These are phyloP conservation scores for Cryptosporidium felis DNA, from an alignment of 169 alveolate species.

Conservation along the genomic window DNA sequence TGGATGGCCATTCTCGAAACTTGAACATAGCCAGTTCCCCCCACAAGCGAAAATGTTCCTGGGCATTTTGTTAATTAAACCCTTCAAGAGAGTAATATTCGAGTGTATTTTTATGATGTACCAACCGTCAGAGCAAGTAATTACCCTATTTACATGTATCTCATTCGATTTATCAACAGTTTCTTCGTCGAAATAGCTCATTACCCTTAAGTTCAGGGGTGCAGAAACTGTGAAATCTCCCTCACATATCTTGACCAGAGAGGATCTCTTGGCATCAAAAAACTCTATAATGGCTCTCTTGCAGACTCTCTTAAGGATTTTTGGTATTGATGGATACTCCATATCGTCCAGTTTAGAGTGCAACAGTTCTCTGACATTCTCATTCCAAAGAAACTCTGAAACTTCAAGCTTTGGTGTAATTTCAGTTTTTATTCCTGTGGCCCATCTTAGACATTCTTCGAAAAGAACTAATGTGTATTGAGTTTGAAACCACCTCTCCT, in stretches of 20 bases:
- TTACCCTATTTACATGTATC: background rate
- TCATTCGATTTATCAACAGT: background rate
- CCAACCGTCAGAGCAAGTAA: constrained; percentile 62
- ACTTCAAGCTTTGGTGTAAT: background rate
- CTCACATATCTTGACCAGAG: constrained; percentile 59
- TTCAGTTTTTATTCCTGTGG: background rate
- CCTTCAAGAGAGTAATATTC: background rate
- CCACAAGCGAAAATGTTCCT: constrained; percentile 56
- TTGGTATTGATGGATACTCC: constrained; percentile 42
- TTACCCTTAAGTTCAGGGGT: constrained; percentile 28
- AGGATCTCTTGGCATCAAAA: constrained; percentile 65
- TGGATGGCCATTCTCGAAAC: constrained; percentile 55
- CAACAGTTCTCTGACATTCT: background rate
- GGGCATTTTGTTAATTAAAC: background rate
- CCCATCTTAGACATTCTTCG: constrained; percentile 51
- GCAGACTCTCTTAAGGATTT: constrained; percentile 20
- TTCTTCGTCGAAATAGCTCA: constrained; percentile 13
- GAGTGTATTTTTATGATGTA: constrained; percentile 23
- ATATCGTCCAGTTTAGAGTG: background rate
- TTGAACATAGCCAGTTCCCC: constrained; percentile 28
- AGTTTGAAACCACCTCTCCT: constrained; percentile 28
- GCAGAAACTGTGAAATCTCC: constrained; percentile 58
- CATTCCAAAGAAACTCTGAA: background rate
- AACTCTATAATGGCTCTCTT: constrained; percentile 64
- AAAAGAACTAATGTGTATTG: constrained; percentile 24